These are phyloP conservation scores for Coniferiporia sulphurascens DNA, from an alignment of 1,284 basidiomycete genomes.

Conservation along the genomic window DNA sequence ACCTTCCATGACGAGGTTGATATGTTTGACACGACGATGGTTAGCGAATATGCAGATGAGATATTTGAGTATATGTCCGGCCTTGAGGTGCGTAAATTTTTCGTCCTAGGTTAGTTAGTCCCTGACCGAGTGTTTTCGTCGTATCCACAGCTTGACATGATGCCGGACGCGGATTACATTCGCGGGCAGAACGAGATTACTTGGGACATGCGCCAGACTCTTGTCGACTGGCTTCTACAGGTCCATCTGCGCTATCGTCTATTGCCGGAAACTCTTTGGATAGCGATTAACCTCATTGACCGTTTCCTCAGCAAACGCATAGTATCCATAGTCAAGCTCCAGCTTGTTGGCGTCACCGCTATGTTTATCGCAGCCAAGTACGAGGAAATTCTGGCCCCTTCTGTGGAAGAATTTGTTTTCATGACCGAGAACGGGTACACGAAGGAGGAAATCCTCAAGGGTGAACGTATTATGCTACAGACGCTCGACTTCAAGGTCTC, in stretches of 20 bases:
- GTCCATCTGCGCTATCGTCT: slow-evolving; percentile 97
- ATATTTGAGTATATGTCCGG: slow-evolving; percentile 96
- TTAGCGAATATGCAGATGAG: slow-evolving; percentile 95
- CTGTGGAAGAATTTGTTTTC: slow-evolving; percentile 93
- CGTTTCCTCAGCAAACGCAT: slow-evolving; percentile 92
- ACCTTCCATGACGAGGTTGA: slow-evolving; percentile 79
- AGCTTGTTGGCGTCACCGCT: slow-evolving; percentile 95
- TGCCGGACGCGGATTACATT: slow-evolving; percentile 96
- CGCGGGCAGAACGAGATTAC: slow-evolving; percentile 90
- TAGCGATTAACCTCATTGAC: slow-evolving; percentile 96
- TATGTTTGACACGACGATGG: slow-evolving; percentile 92
- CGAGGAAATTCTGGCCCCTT: slow-evolving; percentile 95
- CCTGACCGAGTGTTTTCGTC: slow-evolving; percentile 18
- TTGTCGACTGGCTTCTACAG: slow-evolving; percentile 98
- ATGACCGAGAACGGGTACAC: slow-evolving; percentile 96
- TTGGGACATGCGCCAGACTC: slow-evolving; percentile 93
- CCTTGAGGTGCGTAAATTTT: slow-evolving; percentile 63
- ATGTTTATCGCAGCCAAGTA: slow-evolving; percentile 99
- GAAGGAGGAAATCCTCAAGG: slow-evolving; percentile 95
- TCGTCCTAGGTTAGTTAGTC: not conserved
- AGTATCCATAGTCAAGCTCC: slow-evolving; percentile 92
- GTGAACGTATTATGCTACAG: slow-evolving; percentile 92
- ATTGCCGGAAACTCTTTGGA: slow-evolving; percentile 97
- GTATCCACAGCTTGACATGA: slow-evolving; percentile 62
- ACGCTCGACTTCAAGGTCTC: slow-evolving; percentile 95